phyloP scores from a whole-genome alignment of 352 stramenopile species.

The Pythium sp. region DNA sequence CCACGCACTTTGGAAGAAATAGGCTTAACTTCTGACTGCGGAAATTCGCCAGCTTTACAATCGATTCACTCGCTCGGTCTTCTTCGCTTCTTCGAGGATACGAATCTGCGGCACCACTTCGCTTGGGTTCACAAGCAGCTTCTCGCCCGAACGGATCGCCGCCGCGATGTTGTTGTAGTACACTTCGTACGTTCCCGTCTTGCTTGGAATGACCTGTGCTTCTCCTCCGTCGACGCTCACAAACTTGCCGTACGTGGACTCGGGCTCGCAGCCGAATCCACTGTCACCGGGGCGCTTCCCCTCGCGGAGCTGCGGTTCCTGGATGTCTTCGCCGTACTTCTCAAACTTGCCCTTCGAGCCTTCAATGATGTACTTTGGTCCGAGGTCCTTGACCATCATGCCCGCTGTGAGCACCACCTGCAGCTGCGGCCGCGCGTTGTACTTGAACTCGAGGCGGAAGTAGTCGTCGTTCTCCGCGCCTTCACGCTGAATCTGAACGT shows the following conservation, averaged over 20 bases:
- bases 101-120: constrained; percentile 60
- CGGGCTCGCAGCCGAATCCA: constrained; percentile 50
- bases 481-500: constrained; percentile 76
- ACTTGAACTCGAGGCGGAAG: constrained; percentile 71
- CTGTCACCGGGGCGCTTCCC: constrained; percentile 48
- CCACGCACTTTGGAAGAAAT: neutral
- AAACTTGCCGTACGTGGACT: constrained; percentile 45
- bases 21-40: neutral
- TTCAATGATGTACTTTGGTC: constrained; percentile 67
- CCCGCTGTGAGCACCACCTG: constrained; percentile 63
- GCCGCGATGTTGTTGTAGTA: constrained; percentile 76
- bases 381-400: constrained; percentile 58
- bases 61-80: constrained; percentile 38
- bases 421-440: constrained; percentile 35
- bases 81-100: constrained; percentile 71
- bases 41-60: constrained; percentile 3
- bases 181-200: constrained; percentile 51
- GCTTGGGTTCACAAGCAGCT: constrained; percentile 50
- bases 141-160: constrained; percentile 42
- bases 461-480: constrained; percentile 67
- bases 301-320: constrained; percentile 57
- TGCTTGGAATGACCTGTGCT: constrained; percentile 32
- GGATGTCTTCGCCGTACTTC: constrained; percentile 67
- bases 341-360: constrained; percentile 48
- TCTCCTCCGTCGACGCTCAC: constrained; percentile 24